Evolutionary conservation across 768 basidiomycete genomes (phyloP).

Genomic region (Russula brevipes): DNA sequence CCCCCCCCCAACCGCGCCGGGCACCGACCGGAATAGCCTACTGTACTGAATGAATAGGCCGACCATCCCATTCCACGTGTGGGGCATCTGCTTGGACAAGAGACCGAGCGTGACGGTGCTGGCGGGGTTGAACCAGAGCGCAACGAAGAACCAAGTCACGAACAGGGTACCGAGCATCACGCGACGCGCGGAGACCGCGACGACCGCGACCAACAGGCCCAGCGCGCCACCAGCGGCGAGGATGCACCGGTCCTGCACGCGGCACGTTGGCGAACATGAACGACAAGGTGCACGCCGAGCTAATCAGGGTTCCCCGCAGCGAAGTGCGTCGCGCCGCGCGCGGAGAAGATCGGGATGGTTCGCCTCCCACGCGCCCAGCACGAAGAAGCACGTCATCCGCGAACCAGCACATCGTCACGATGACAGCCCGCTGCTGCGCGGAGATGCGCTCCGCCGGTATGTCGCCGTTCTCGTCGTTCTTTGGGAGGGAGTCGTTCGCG

Average conservation of each 20-base stretch:
- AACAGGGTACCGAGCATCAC: constrained; percentile 47
- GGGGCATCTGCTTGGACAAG: constrained; percentile 64
- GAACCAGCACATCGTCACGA: constrained; percentile 64
- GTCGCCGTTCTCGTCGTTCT: constrained; percentile 8
- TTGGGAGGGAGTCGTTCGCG: background rate
- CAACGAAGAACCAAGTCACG: constrained; percentile 50
- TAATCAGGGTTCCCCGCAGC: constrained; percentile 67
- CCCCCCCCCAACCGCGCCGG: constrained; percentile 73
- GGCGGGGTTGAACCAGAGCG: constrained; percentile 70
- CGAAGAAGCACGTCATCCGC: constrained; percentile 63
- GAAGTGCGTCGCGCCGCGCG: constrained; percentile 51
- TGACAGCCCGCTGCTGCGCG: constrained; percentile 45
- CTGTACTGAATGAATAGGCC: constrained; percentile 64
- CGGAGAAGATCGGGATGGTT: constrained; percentile 59
- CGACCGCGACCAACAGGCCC: constrained; percentile 46
- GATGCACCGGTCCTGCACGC: constrained; percentile 55
- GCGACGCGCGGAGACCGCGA: constrained; percentile 38
- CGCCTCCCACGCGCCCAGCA: constrained; percentile 64
- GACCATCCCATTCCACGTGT: constrained; percentile 52
- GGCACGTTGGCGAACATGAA: constrained; percentile 61
- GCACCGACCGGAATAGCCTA: constrained; percentile 60
- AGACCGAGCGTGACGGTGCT: constrained; percentile 63
- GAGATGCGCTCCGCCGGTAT: constrained; percentile 18
- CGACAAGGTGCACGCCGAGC: constrained; percentile 55
- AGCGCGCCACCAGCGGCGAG: constrained; percentile 49